phyloP scores from a whole-genome alignment of 495 filamentous ascomycete species.

The Neurospora pannonica region DNA sequence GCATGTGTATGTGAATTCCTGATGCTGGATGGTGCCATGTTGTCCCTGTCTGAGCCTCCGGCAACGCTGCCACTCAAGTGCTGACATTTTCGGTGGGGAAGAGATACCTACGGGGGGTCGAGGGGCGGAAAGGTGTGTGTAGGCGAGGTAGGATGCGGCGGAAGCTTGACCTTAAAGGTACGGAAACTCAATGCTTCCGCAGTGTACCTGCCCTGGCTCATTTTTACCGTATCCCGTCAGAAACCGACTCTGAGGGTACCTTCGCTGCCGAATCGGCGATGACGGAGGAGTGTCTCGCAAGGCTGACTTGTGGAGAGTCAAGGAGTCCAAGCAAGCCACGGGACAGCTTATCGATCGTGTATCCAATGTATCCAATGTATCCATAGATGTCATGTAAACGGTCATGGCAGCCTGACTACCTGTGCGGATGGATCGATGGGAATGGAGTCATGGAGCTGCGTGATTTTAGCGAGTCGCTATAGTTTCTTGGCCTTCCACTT shows the following conservation, averaged over 20 bases:
- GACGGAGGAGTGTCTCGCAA: not conserved
- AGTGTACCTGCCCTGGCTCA: not conserved
- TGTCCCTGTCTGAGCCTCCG: not conserved
- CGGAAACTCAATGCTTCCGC: not conserved
- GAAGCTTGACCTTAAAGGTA: not conserved
- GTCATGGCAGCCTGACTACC: not conserved
- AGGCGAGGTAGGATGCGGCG: not conserved
- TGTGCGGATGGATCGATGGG: not conserved
- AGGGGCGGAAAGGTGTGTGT: not conserved
- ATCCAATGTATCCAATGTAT: not conserved
- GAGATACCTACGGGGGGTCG: not conserved
- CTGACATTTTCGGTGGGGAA: not conserved
- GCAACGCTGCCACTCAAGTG: not conserved
- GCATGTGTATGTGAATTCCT: no score
- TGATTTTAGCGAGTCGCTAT: not conserved
- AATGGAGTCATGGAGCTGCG: not conserved
- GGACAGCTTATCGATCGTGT: not conserved
- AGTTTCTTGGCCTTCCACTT: not conserved
- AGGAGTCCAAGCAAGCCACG: not conserved
- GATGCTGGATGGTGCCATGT: not conserved
- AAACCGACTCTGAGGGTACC: not conserved
- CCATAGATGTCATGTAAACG: not conserved
- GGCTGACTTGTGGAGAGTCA: not conserved
- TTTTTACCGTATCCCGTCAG: not conserved
- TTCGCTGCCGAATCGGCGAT: not conserved